phyloP scores from a whole-genome alignment of 257 asterid species.

The Perilla frutescens region DNA sequence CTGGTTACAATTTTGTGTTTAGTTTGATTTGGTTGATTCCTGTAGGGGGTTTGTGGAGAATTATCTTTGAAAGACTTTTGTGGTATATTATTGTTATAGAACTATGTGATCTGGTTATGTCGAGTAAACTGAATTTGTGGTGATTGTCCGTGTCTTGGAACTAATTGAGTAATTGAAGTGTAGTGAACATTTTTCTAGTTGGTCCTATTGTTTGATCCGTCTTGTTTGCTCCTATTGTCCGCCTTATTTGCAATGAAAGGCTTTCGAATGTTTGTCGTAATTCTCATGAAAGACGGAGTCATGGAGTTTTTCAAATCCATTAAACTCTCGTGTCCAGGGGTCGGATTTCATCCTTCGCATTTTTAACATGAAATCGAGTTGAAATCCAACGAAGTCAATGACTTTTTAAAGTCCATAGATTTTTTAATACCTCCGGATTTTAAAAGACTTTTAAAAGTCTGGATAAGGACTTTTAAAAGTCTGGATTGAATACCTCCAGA shows the following conservation, averaged over 20 bases:
- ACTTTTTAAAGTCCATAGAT: too few relatives aligned
- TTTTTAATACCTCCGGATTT: too few relatives aligned
- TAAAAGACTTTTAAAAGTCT: too few relatives aligned
- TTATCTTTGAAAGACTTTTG: background rate
- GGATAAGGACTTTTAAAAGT: too few relatives aligned
- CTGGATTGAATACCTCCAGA: too few relatives aligned
- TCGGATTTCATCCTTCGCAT: too few relatives aligned
- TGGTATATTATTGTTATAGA: constrained; percentile 4
- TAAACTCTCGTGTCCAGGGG: too few relatives aligned
- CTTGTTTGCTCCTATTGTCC: background rate
- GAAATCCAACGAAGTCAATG: too few relatives aligned
- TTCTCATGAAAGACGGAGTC: background rate
- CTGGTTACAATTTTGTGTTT: background rate
- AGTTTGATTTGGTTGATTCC: constrained; percentile 11
- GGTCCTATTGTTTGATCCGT: background rate
- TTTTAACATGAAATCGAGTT: too few relatives aligned
- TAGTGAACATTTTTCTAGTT: background rate
- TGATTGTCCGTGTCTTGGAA: background rate
- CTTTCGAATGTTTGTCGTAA: background rate
- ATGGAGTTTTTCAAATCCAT: background rate
- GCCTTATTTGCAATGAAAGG: background rate
- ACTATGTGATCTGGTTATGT: background rate
- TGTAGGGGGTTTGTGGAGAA: background rate
- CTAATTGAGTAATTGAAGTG: background rate
- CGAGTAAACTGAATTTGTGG: background rate